phyloP scores from a whole-genome alignment of 2,329 filamentous ascomycete species.

The Colletotrichum karsti region DNA sequence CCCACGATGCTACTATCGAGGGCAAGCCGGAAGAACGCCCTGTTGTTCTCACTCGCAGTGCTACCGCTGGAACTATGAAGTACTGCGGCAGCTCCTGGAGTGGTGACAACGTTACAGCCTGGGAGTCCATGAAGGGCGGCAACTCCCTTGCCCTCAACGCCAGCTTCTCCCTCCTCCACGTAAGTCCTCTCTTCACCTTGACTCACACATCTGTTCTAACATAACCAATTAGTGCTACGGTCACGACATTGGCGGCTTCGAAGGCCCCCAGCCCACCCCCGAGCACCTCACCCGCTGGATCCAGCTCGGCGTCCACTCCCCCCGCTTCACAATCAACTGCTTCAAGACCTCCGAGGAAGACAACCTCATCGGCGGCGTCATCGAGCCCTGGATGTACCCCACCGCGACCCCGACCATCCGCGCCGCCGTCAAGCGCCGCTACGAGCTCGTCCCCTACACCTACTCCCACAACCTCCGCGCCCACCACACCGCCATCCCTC shows the following conservation, averaged over 20 bases:
- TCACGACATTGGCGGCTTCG: slow-evolving; percentile 80
- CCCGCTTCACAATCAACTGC: slow-evolving; percentile 80
- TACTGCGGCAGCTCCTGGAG: slow-evolving; percentile 80
- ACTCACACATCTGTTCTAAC: not conserved
- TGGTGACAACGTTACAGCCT: slow-evolving; percentile 78
- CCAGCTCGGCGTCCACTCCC: slow-evolving; percentile 74
- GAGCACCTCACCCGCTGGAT: slow-evolving; percentile 79
- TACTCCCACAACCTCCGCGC: slow-evolving; percentile 72
- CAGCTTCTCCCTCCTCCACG: slow-evolving; percentile 72
- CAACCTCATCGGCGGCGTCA: slow-evolving; percentile 75
- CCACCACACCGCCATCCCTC: slow-evolving; percentile 67
- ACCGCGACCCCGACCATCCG: slow-evolving; percentile 70
- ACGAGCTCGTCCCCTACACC: slow-evolving; percentile 76
- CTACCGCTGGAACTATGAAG: slow-evolving; percentile 74
- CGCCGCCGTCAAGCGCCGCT: slow-evolving; percentile 73
- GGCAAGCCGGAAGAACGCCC: slow-evolving; percentile 67
- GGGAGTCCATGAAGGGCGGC: slow-evolving; percentile 76
- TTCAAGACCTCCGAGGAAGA: slow-evolving; percentile 76
- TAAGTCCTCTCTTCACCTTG: slow-evolving; percentile 31
- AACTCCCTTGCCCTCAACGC: slow-evolving; percentile 76
- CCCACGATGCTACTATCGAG: slow-evolving; percentile 71
- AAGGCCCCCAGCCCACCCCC: slow-evolving; percentile 75
- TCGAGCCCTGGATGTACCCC: slow-evolving; percentile 82
- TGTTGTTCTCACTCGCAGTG: slow-evolving; percentile 75
- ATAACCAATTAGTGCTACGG: slow-evolving; percentile 67